A percentile compares a stretch with the other conserved stretches of the same genome.
These are phyloP conservation scores for Drosera capensis DNA, from an alignment of 148 eudicot genomes.

Conservation along the genomic window DNA sequence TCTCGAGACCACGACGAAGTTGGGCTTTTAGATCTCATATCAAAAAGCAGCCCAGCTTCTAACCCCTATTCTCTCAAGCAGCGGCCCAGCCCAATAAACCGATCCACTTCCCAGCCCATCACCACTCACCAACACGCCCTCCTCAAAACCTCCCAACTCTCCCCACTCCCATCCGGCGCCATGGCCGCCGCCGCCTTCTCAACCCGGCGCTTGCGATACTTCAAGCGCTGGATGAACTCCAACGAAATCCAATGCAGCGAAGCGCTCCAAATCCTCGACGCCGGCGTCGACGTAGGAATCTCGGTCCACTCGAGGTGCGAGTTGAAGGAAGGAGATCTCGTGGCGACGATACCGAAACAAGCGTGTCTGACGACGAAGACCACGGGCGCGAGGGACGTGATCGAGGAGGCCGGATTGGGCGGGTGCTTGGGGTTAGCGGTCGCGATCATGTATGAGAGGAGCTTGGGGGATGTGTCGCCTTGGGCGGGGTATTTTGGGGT, in stretches of 20 bases:
- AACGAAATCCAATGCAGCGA: conserved; percentile 42
- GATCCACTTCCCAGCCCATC: too few species aligned
- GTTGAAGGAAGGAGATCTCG: conserved; percentile 45
- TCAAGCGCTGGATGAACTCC: conserved; percentile 69
- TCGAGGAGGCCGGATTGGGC: conserved; percentile 40
- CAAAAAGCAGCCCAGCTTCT: too few species aligned
- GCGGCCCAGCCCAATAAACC: too few species aligned
- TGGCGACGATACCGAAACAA: conserved; percentile 63
- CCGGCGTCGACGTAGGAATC: conserved; percentile 17
- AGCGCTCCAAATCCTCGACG: conserved; percentile 32
- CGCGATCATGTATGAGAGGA: conserved; percentile 76
- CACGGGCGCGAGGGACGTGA: conserved; percentile 35
- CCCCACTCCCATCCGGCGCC: too few species aligned
- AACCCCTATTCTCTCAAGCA: too few species aligned
- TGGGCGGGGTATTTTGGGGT: conserved; percentile 71
- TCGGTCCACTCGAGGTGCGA: conserved; percentile 39
- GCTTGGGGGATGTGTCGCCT: conserved; percentile 41
- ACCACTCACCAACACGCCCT: too few species aligned
- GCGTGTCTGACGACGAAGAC: conserved; percentile 60
- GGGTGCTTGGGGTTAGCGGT: conserved; percentile 47
- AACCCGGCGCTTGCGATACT: conserved; percentile 59
- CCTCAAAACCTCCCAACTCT: too few species aligned
- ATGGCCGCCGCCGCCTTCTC: too few species aligned
- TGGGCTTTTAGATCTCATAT: too few species aligned
- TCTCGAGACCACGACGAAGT: too few species aligned